Base-by-base conservation (phyloP, 2,329 filamentous ascomycete genomes). In the Pseudocercospora macadamiae region DNA sequence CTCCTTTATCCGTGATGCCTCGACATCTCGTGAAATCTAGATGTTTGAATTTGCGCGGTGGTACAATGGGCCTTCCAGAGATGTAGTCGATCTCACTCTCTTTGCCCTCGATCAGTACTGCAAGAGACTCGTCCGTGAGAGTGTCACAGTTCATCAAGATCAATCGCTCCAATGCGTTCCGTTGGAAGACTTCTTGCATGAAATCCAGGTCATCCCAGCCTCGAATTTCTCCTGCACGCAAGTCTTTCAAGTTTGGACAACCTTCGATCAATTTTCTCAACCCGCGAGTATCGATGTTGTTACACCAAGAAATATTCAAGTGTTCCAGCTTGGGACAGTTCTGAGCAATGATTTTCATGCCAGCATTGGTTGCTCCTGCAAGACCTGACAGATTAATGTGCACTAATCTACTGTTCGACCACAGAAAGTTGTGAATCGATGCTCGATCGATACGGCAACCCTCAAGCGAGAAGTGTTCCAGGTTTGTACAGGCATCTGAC, bases 231-330 rank as follows among this genome's bases (percentile, higher is more conserved):
- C 90, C 88, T 8, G 89, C 91, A 59, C 91, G 85, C 26, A 99
- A 79, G 67, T 97, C 93, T 54, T 80, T 88, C 55, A 99, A 77
- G 54, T 82, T 86, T 0, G 82, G 80, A 70, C 95, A 97, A 2
- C 83, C 83, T 60, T 89, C 80, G 0, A 97, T 78, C 1, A 99
- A 83, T 52, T 83, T 83, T 63, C 82, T 85, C 54, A 97, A 78
- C 3, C 92, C 93, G 10, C 84, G 80, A 7, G 90, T 89, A 69
- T 95, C 89, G 71, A 97, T 86, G 61, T 91, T 89, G 65, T 87
- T 87, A 77, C 95, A 99, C 91, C 93, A 97, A 0, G 92, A 96
- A 18, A 97, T 85, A 68, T 97, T 96, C 64, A 97, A 82, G 55
- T 85, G 82, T 74, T 96, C 88, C n/a, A 99, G 80, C 49, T 88